Evolutionary conservation across 257 asterid species (phyloP).

Genomic region (Dorcoceras hygrometricum): DNA sequence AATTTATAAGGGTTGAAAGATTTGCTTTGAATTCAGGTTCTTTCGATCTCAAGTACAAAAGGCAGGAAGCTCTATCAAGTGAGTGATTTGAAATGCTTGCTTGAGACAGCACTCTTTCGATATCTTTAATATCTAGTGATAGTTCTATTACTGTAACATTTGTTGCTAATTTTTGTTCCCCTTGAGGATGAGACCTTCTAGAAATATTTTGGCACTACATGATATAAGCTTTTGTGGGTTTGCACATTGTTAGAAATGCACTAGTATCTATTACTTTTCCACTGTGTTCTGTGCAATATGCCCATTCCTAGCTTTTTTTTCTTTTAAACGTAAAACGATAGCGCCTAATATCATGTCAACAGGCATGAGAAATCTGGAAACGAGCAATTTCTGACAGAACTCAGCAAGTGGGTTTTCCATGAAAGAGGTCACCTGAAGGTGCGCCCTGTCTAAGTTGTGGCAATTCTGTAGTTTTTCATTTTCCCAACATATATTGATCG

Average conservation of each 20-base stretch:
- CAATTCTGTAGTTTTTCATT: neutral
- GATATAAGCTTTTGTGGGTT: slow-evolving; percentile 8
- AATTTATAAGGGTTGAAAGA: slow-evolving; percentile 17
- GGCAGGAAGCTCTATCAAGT: slow-evolving; percentile 52
- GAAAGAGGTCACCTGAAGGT: slow-evolving; percentile 93
- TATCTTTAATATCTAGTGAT: slow-evolving; percentile 12
- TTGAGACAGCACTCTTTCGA: neutral
- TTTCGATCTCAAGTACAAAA: slow-evolving; percentile 57
- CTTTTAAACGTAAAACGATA: slow-evolving; percentile 19
- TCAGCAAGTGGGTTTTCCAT: slow-evolving; percentile 91
- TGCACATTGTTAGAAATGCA: slow-evolving; percentile 7
- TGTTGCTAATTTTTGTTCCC: neutral
- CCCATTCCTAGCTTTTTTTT: neutral
- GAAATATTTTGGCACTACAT: neutral
- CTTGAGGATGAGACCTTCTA: neutral
- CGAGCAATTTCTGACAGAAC: slow-evolving; percentile 70
- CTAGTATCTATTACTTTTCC: neutral
- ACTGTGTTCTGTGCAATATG: slow-evolving; percentile 8
- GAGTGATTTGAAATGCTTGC: slow-evolving; percentile 30
- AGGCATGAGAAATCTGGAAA: slow-evolving; percentile 74
- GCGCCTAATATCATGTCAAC: slow-evolving; percentile 20
- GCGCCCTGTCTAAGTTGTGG: slow-evolving; percentile 21
- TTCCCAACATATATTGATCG: slow-evolving; percentile 15
- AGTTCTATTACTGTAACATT: neutral
- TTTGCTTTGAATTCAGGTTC: slow-evolving; percentile 35